Evolutionary conservation across 1,284 basidiomycete species (phyloP).

Genomic region (Vanrija sp.): DNA sequence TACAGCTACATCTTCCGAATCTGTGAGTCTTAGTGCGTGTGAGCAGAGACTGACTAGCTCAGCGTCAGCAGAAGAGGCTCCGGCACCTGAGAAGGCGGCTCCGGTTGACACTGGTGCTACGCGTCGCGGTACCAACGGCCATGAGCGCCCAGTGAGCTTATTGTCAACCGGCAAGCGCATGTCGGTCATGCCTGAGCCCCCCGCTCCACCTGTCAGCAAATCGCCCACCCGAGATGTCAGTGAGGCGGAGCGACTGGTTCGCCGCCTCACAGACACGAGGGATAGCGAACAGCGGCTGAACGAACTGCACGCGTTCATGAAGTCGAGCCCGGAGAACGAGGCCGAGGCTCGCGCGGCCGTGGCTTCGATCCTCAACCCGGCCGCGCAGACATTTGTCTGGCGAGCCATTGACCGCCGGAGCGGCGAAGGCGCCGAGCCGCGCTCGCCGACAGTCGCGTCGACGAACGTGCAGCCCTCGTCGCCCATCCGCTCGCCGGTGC

Average conservation of each 20-base stretch:
- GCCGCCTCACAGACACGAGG: slow-evolving; percentile 72
- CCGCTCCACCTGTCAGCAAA: slow-evolving; percentile 16
- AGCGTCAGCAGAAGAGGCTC: slow-evolving; percentile 68
- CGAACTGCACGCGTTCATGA: slow-evolving; percentile 91
- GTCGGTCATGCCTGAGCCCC: slow-evolving; percentile 4
- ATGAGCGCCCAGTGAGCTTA: slow-evolving; percentile 21
- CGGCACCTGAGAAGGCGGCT: slow-evolving; percentile 44
- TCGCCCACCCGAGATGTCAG: slow-evolving; percentile 55
- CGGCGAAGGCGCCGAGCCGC: slow-evolving; percentile 28
- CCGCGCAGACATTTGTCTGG: slow-evolving; percentile 39
- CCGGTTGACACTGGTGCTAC: background rate
- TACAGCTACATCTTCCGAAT: slow-evolving; percentile 56
- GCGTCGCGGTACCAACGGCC: slow-evolving; percentile 4
- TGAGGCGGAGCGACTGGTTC: slow-evolving; percentile 37
- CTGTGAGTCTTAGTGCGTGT: slow-evolving; percentile 58
- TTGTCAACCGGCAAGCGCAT: slow-evolving; percentile 34
- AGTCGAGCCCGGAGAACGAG: slow-evolving; percentile 83
- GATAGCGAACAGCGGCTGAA: slow-evolving; percentile 86
- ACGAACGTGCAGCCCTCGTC: background rate
- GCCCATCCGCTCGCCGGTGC: slow-evolving; percentile 16
- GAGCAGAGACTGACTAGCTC: background rate
- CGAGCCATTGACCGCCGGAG: slow-evolving; percentile 37
- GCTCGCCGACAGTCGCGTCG: slow-evolving; percentile 9
- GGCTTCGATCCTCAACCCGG: slow-evolving; percentile 27
- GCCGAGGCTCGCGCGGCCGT: slow-evolving; percentile 65